Evolutionary conservation across 192 early-diverging fungal species (phyloP), one percentile per base, ranked within the genome.

Genomic region (Entrophospora sp.): DNA sequence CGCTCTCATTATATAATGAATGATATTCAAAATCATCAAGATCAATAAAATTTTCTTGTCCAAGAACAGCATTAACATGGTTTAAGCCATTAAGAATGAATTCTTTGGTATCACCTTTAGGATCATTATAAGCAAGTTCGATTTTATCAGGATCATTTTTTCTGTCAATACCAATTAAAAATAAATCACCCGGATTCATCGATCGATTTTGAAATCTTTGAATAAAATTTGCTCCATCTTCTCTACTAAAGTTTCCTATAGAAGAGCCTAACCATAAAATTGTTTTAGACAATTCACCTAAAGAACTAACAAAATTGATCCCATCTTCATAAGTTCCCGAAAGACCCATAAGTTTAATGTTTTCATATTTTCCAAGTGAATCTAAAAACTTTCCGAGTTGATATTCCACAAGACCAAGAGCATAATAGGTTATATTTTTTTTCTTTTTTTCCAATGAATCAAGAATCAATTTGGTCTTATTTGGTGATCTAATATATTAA

Each of bases 241-340:
- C 35, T 22, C 86, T 75, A 16, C 69, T 77, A 43, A 83, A 73
- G 67, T 95, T 95, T 8, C 95, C 93, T 27, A 97, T 89, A 0
- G 91, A 93, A 4, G 87, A 90, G 0, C 95, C 95, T 27, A 97
- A 77, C 95, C 95, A 97, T 44, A 95, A 72, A 9, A 93, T 71
- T 4, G 83, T 84, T 71, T 91, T 93, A 9, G 76, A 86, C 10
- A 73, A n/a, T n/a, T n/a, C 9, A 0, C 72, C 71, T 32, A 79
- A 70, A 13, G 73, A 69, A 25, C 83, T 83, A 13, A 86, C 76
- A 70, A 81, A 91, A 3, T 64, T 69, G 35, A 95, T 72, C 0
- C 87, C 87, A 68, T 95, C 87, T 25, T 95, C 89, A 67, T 97
- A 97, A 5, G 89, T 93, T 31, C 95, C 93, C 60, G 87, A 83